These are phyloP conservation scores for Penicillium sp. DNA, from an alignment of 2,329 filamentous ascomycete genomes.

Conservation along the genomic window DNA sequence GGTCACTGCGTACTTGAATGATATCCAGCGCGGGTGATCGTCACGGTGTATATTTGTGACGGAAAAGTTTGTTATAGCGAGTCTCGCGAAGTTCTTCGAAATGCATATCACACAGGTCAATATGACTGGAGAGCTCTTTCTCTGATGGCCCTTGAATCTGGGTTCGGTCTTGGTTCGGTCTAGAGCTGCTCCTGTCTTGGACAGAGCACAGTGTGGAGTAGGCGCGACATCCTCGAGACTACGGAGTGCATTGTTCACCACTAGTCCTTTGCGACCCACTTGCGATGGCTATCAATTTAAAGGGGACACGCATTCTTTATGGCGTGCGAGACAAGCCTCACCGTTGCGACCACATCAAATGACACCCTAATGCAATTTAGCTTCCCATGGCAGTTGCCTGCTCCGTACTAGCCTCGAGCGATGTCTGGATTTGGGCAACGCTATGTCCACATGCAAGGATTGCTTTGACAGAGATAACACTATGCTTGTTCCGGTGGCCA, in stretches of 20 bases:
- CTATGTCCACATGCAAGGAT: neutral
- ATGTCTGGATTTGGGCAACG: neutral
- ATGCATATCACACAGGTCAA: no score
- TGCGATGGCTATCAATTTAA: no score
- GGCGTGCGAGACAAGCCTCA: neutral
- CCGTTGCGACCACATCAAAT: neutral
- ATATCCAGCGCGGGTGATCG: constrained; percentile 16
- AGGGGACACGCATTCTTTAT: no score
- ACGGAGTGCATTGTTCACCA: no score
- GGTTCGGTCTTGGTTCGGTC: no score
- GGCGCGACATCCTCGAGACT: no score
- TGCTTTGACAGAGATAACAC: neutral
- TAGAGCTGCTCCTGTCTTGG: no score
- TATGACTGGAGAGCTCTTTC: neutral
- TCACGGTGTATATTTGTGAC: neutral
- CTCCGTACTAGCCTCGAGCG: neutral
- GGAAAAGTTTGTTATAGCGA: neutral
- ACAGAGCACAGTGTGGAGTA: no score
- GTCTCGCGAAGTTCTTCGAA: no score
- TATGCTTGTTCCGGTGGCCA: neutral
- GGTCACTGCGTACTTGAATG: constrained; percentile 54
- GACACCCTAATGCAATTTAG: neutral
- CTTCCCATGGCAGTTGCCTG: neutral
- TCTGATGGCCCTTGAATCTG: neutral
- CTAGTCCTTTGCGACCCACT: no score